These are phyloP conservation scores for Rickenella mellea DNA, from an alignment of 768 basidiomycete species.

Conservation along the genomic window DNA sequence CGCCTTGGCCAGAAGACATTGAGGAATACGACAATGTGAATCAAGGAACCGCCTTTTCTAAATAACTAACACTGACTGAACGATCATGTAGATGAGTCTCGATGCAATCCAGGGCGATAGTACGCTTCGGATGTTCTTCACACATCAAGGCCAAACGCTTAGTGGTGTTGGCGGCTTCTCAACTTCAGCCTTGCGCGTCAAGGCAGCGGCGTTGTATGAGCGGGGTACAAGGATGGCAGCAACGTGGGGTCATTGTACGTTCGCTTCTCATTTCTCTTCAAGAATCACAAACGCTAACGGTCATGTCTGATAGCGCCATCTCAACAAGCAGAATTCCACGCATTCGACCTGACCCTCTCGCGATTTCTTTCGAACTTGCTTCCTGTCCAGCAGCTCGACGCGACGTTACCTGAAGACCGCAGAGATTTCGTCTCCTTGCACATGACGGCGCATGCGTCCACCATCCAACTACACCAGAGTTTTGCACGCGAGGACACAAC, in stretches of 20 bases:
- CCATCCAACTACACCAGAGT: slow-evolving; percentile 54
- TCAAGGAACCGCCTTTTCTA: neutral
- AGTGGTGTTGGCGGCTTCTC: slow-evolving; percentile 46
- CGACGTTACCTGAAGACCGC: slow-evolving; percentile 46
- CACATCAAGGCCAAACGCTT: slow-evolving; percentile 38
- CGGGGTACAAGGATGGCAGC: slow-evolving; percentile 53
- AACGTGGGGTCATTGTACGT: slow-evolving; percentile 52
- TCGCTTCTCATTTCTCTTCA: slow-evolving; percentile 12
- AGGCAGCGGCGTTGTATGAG: slow-evolving; percentile 69
- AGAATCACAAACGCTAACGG: neutral
- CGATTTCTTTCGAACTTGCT: slow-evolving; percentile 57
- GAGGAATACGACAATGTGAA: slow-evolving; percentile 62
- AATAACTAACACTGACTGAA: neutral
- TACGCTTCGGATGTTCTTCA: slow-evolving; percentile 54
- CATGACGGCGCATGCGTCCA: slow-evolving; percentile 56
- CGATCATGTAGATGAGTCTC: neutral
- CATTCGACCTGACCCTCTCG: slow-evolving; percentile 53
- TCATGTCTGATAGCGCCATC: neutral
- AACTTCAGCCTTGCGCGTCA: slow-evolving; percentile 54
- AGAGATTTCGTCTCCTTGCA: slow-evolving; percentile 51
- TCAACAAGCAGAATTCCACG: slow-evolving; percentile 39
- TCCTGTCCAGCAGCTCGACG: slow-evolving; percentile 55
- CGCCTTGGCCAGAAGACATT: slow-evolving; percentile 71
- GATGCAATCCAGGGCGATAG: neutral
- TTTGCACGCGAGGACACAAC: slow-evolving; percentile 44